These are phyloP conservation scores for Suillus lakei DNA, from an alignment of 768 basidiomycete species.

Conservation along the genomic window DNA sequence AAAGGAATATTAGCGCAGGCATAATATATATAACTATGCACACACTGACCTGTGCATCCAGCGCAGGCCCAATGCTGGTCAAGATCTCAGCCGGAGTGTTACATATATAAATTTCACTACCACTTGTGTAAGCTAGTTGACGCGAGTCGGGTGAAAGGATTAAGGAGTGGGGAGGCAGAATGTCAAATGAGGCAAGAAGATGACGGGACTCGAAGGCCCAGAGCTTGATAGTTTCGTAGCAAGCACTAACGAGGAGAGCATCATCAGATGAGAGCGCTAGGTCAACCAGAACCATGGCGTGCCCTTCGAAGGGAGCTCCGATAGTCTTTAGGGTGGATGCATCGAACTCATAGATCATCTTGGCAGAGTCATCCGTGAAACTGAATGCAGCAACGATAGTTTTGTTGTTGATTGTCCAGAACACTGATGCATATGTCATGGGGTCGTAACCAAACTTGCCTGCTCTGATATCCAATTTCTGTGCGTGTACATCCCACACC, in stretches of 20 bases:
- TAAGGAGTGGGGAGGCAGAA: neutral
- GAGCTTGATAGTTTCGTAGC: slow-evolving; percentile 1
- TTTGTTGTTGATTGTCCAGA: neutral
- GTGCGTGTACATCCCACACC: neutral
- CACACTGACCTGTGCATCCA: neutral
- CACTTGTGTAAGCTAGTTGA: slow-evolving; percentile 1
- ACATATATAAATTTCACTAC: neutral
- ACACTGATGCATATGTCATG: neutral
- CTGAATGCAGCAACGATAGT: neutral
- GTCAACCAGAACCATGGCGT: neutral
- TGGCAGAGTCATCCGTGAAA: neutral
- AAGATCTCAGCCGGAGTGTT: neutral
- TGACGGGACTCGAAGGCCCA: slow-evolving; percentile 4
- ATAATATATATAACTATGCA: no score
- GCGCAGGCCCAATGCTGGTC: neutral
- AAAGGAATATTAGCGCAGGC: neutral
- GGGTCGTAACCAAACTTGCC: neutral
- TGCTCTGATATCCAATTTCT: neutral
- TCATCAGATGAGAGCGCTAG: neutral
- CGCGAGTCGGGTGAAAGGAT: neutral
- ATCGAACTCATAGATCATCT: neutral
- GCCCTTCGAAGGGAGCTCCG: neutral
- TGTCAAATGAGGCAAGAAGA: neutral
- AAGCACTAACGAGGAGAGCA: neutral
- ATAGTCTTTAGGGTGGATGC: neutral